phyloP scores from a whole-genome alignment of 495 filamentous ascomycete genomes.

The Hypoxylon intermedium region DNA sequence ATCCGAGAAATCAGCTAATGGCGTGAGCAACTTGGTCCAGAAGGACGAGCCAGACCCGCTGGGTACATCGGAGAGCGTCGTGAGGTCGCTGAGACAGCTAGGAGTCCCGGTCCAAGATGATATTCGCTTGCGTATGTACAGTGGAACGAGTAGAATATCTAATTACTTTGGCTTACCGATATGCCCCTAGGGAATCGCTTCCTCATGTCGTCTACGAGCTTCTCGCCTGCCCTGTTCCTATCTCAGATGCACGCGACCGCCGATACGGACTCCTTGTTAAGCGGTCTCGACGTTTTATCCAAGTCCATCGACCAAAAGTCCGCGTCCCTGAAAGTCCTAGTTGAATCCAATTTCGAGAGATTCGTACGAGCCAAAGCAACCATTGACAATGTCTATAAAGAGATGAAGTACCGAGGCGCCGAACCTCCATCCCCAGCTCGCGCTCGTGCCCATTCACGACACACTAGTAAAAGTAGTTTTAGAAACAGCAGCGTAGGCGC shows the following conservation, averaged over 20 bases:
- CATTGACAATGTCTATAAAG: conserved; percentile 96
- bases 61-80: conserved; percentile 81
- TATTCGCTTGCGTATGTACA: conserved; percentile 69
- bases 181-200: conserved; percentile 78
- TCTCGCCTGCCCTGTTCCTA: conserved; percentile 89
- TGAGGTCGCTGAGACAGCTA: conserved; percentile 73
- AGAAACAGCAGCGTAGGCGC: conserved; percentile 62
- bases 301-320: conserved; percentile 96
- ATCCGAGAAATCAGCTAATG: conserved; percentile 67
- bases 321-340: conserved; percentile 90
- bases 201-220: conserved; percentile 91
- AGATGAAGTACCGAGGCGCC: conserved; percentile 89
- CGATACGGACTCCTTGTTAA: conserved; percentile 77
- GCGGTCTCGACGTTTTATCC: conserved; percentile 82
- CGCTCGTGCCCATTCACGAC: conserved; percentile 62
- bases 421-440: conserved; percentile 61
- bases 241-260: conserved; percentile 87
- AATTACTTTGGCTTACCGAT: conserved; percentile 3
- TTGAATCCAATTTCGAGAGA: conserved; percentile 96
- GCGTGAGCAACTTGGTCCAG: conserved; percentile 78
- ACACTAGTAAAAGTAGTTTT: conserved; percentile 68
- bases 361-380: conserved; percentile 96
- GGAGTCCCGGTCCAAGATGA: conserved; percentile 90
- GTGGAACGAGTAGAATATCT: not conserved
- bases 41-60: conserved; percentile 92